Percentiles rank a stretch among this genome's conserved stretches.
Evolutionary conservation across 148 eudicot species (phyloP).

Genomic region (Chenopodium suecicum): DNA sequence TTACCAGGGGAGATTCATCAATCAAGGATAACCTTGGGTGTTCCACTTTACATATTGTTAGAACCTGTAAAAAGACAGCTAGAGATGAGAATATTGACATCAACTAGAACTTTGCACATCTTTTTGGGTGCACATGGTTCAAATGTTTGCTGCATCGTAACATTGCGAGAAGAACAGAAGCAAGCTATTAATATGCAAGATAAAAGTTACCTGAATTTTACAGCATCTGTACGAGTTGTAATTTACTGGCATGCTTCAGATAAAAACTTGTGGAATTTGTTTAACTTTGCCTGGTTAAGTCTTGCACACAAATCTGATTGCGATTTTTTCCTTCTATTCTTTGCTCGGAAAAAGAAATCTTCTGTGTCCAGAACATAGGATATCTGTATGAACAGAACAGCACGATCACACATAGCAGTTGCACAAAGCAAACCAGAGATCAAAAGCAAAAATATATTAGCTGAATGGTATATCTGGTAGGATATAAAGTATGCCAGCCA

Average conservation of each 20-base stretch:
- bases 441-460: neutral
- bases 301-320: conserved; percentile 26
- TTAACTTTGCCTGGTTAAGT: conserved; percentile 36
- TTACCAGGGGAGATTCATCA: neutral
- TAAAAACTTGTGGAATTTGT: conserved; percentile 53
- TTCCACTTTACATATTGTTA: conserved; percentile 14
- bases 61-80: conserved; percentile 8
- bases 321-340: conserved; percentile 34
- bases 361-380: conserved; percentile 86
- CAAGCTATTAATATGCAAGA: neutral
- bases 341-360: conserved; percentile 58
- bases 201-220: conserved; percentile 15
- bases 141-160: neutral
- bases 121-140: too few relatives aligned
- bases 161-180: neutral
- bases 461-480: neutral
- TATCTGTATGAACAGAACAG: conserved; percentile 46
- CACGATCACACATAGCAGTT: conserved; percentile 9
- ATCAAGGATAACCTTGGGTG: neutral
- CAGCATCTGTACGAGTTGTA: conserved; percentile 10
- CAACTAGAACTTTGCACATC: neutral
- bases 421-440: neutral
- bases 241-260: conserved; percentile 17
- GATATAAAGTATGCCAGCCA: neutral
- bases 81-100: neutral